A percentile compares a stretch with the other conserved stretches of the same genome.
Conservation (phyloP, 257 asterid species). For the Solanum lycopersicoides region DNA sequence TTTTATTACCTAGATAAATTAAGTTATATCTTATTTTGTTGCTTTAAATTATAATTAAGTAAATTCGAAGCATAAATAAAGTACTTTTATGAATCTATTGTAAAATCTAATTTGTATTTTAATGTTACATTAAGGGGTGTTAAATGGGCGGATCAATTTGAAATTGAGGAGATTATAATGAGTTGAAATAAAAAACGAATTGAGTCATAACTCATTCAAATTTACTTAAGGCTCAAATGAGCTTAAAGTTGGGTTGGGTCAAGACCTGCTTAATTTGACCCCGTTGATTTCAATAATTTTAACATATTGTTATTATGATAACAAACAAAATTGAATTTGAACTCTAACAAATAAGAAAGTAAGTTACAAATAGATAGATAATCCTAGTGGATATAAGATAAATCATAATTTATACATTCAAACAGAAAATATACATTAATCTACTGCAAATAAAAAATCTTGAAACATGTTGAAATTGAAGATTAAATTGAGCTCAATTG, state of each 20-base stretch:
- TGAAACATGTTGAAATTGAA: neutral
- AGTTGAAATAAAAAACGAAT: too few relatives aligned
- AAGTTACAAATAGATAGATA: neutral
- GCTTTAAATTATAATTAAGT: neutral
- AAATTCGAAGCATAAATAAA: neutral
- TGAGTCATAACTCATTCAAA: neutral
- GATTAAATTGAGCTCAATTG: neutral
- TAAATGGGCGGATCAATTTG: neutral
- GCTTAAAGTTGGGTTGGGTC: neutral
- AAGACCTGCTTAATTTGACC: neutral
- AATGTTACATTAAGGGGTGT: neutral
- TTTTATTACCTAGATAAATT: neutral
- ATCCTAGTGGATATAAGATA: neutral
- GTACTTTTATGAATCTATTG: neutral
- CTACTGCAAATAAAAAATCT: neutral
- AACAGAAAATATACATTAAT: too few relatives aligned
- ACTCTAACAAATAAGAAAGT: too few relatives aligned
- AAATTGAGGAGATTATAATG: neutral
- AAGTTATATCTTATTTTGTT: neutral
- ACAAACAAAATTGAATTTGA: too few relatives aligned
- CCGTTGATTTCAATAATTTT: too few relatives aligned
- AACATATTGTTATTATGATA: neutral
- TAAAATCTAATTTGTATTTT: neutral
- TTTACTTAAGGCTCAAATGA: too few relatives aligned
- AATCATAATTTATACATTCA: neutral